Evolutionary conservation across 805 yeast genomes (phyloP).

Genomic region (Lachancea waltii): DNA sequence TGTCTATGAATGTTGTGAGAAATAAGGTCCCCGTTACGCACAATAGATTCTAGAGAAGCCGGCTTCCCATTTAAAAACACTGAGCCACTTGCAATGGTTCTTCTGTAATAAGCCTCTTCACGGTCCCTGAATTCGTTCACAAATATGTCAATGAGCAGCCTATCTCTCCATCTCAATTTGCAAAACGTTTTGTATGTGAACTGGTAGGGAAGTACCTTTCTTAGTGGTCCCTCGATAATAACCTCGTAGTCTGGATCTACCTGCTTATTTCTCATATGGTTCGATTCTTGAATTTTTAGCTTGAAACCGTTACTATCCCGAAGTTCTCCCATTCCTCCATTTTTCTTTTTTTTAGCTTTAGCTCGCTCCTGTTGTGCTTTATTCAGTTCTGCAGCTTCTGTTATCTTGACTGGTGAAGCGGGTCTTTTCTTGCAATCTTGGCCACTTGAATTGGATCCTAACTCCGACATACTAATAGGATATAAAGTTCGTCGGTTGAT

Average conservation of each 20-base stretch:
- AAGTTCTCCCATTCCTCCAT: constrained; percentile 11
- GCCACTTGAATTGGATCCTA: not conserved
- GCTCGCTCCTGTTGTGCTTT: not conserved
- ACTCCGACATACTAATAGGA: too few relatives aligned
- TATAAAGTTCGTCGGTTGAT: too few relatives aligned
- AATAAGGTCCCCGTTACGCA: constrained; percentile 78
- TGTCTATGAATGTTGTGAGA: constrained; percentile 78
- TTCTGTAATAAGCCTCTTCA: constrained; percentile 56
- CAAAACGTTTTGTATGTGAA: constrained; percentile 89
- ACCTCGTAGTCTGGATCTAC: constrained; percentile 55
- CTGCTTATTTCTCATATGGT: constrained; percentile 42
- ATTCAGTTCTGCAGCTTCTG: too few relatives aligned
- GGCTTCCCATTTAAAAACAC: constrained; percentile 65
- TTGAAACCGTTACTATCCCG: constrained; percentile 30
- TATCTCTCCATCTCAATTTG: constrained; percentile 84
- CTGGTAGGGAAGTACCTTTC: constrained; percentile 78
- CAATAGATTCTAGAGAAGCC: constrained; percentile 57
- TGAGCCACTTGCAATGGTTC: constrained; percentile 51
- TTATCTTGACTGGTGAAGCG: not conserved
- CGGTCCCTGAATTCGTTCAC: constrained; percentile 78
- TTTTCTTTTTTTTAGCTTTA: constrained; percentile 7
- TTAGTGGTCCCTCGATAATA: constrained; percentile 48
- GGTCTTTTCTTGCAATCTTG: constrained; percentile 6
- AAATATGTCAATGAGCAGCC: constrained; percentile 76
- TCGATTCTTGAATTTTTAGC: constrained; percentile 21